phyloP scores from a whole-genome alignment of 2,329 filamentous ascomycete genomes.

The Dichotomopilus funicola region DNA sequence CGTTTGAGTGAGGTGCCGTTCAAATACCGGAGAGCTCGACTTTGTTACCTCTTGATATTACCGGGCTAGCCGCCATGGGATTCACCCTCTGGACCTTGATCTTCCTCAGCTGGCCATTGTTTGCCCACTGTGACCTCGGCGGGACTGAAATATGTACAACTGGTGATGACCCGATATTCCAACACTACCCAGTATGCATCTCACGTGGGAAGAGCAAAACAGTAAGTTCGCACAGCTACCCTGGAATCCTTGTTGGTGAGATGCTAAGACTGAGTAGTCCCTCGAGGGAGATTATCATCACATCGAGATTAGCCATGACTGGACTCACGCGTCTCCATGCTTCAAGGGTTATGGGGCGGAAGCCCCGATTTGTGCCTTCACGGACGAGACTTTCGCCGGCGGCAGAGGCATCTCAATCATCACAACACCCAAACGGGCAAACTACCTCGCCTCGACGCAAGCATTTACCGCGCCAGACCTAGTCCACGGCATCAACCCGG shows the following conservation, averaged over 20 bases:
- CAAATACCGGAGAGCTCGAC: too few species aligned
- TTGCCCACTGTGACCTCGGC: too few species aligned
- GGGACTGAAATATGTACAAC: too few species aligned
- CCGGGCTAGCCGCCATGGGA: too few species aligned
- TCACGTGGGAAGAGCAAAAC: too few species aligned
- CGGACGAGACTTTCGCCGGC: constrained; percentile 30
- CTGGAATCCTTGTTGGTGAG: background rate
- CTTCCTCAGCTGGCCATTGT: too few species aligned
- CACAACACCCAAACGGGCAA: constrained; percentile 30
- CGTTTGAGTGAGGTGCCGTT: too few species aligned
- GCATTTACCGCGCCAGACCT: constrained; percentile 26
- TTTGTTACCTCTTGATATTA: too few species aligned
- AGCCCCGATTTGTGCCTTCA: constrained; percentile 31
- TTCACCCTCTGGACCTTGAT: too few species aligned
- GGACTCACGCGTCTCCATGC: constrained; percentile 27
- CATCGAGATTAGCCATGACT: constrained; percentile 12
- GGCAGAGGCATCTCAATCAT: constrained; percentile 35
- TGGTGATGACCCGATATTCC: too few species aligned
- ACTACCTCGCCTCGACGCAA: constrained; percentile 23
- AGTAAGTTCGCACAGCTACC: too few species aligned
- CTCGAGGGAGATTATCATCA: constrained; percentile 6
- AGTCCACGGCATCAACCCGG: constrained; percentile 24
- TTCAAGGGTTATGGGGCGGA: constrained; percentile 19
- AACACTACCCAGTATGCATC: too few species aligned
- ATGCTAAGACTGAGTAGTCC: background rate